Evolutionary conservation across 2,329 filamentous ascomycete genomes (phyloP).

Genomic region (Aspergillus terreus): DNA sequence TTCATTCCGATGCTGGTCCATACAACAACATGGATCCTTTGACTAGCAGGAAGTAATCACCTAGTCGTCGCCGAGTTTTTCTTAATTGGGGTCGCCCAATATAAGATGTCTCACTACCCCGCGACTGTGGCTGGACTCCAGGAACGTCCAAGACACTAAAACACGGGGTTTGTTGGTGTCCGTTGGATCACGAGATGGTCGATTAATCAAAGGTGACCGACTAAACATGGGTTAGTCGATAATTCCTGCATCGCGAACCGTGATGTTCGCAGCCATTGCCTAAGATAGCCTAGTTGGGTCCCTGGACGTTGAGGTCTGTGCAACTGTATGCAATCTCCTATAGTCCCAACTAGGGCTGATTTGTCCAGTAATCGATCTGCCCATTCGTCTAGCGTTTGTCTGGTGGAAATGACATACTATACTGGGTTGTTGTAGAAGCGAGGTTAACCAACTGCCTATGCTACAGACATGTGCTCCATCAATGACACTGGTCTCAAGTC

Average conservation of each 20-base stretch:
- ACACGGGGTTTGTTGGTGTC: constrained; percentile 1
- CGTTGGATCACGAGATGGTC: constrained; percentile 1
- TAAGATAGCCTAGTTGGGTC: constrained; percentile 1
- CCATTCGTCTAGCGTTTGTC: constrained; percentile 1
- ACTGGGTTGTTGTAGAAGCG: not conserved
- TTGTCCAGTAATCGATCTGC: constrained; percentile 1
- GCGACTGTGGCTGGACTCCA: constrained; percentile 7
- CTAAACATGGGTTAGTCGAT: not conserved
- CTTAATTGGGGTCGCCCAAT: not conserved
- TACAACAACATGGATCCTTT: not conserved
- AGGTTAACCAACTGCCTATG: not conserved
- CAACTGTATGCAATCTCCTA: not conserved
- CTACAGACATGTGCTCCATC: constrained; percentile 2
- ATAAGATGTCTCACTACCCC: constrained; percentile 8
- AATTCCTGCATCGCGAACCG: not conserved
- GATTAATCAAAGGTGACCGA: constrained; percentile 1
- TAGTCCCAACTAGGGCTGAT: not conserved
- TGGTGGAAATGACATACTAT: not conserved
- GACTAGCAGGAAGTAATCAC: not conserved
- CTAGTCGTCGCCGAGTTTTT: constrained; percentile 4
- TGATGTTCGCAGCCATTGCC: constrained; percentile 8
- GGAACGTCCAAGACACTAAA: not conserved
- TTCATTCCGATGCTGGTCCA: not conserved
- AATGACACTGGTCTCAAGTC: not conserved
- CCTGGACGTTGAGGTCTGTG: not conserved